Evolutionary conservation across 345 rosid genomes (phyloP).

Genomic region (Bruguiera parviflora): DNA sequence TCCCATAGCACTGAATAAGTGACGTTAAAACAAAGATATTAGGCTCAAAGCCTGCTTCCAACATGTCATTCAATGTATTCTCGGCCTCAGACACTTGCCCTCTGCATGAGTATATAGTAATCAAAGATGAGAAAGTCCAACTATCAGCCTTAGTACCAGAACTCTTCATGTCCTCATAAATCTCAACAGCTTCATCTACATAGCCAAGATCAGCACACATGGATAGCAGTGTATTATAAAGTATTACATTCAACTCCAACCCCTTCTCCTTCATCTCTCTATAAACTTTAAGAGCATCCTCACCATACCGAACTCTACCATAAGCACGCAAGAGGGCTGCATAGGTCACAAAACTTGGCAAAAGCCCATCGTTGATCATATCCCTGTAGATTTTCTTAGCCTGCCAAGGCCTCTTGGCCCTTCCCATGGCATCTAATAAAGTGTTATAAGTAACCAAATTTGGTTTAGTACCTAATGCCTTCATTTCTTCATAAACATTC

Average conservation of each 20-base stretch:
- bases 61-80: constrained; percentile 64
- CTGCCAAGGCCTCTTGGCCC: constrained; percentile 96
- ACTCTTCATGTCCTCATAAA: constrained; percentile 67
- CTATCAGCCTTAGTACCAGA: constrained; percentile 66
- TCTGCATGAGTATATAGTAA: constrained; percentile 71
- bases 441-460: constrained; percentile 64
- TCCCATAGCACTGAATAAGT: constrained; percentile 90
- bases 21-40: constrained; percentile 85
- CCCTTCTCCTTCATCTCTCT: constrained; percentile 81
- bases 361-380: constrained; percentile 56
- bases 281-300: constrained; percentile 63
- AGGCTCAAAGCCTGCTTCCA: constrained; percentile 77
- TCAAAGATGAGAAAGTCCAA: constrained; percentile 88
- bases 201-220: constrained; percentile 88
- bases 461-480: constrained; percentile 72
- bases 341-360: constrained; percentile 60
- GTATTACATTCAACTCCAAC: constrained; percentile 49
- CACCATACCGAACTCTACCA: constrained; percentile 74
- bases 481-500: constrained; percentile 90
- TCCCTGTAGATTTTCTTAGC: constrained; percentile 65
- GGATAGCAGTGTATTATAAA: constrained; percentile 78
- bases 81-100: constrained; percentile 80
- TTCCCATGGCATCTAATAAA: constrained; percentile 84
- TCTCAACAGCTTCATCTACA: constrained; percentile 59
- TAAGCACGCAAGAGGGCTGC: constrained; percentile 76